Evolutionary conservation across 164 flowering plant species (phyloP), one percentile per base, ranked within the genome.

Genomic region (Dillenia turbinata): DNA sequence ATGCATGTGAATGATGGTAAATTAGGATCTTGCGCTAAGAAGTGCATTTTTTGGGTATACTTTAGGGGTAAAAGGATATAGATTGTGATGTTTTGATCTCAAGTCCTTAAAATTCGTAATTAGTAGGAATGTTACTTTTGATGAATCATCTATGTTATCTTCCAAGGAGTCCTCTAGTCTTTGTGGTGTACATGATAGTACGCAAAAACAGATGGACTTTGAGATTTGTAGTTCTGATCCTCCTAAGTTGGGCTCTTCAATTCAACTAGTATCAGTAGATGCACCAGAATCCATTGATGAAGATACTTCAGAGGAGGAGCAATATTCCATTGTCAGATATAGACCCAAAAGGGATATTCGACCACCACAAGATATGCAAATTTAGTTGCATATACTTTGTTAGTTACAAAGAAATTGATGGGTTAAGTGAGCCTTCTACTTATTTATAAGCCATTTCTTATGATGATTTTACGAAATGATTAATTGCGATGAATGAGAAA

Each of bases 351-450:
- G 1, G 57, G 12, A 46, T 5, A 17, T 47, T 46, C 10, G 52
- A 17, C 57, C 49, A 9, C 48, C 60, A 3, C 40, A 57, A 56
- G 60, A 17, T 57, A 15, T 66, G 8, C 50, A 9, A 26, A 52
- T 53, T 59, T 66, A 33, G 54, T 53, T 9, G 63, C 56, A 9
- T 66, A 58, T 66, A 57, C 69, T 13, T 52, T 66, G 16, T 33
- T 6, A 33, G 7, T 33, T 33, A 0, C 16, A 13, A 59, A 43
- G 57, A 13, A n/a, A n/a, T 26, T 16, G 69, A 43, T 45, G 13
- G 14, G 12, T 0, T 8, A 15, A 7, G 40, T 5, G 52, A 50
- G 33, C 51, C 44, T 2, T 14, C 14, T 14, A 16, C 45, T 6
- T 59, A 66, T 45, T 12, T 24, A 12, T 40, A 66, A 44, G 57